These are phyloP conservation scores for Furcasterigmium sp. DNA, from an alignment of 2,329 filamentous ascomycete species.

Conservation along the genomic window DNA sequence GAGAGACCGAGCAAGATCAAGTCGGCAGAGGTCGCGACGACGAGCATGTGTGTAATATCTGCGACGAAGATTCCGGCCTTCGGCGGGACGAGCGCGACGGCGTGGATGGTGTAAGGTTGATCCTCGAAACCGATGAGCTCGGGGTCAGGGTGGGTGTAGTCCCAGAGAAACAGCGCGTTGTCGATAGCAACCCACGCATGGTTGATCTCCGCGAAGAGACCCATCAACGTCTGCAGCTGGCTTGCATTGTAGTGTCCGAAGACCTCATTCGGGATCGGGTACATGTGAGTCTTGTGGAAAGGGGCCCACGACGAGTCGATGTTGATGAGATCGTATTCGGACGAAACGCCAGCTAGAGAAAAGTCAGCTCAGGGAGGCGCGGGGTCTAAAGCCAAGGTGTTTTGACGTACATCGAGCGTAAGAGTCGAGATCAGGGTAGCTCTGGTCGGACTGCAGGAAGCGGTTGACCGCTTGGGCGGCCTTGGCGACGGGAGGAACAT, in stretches of 20 bases:
- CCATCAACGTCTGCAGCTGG: conserved; percentile 88
- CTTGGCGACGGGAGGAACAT: conserved; percentile 66
- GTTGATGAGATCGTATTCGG: conserved; percentile 78
- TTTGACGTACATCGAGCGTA: conserved; percentile 73
- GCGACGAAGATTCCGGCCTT: conserved; percentile 82
- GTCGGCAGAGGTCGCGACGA: conserved; percentile 80
- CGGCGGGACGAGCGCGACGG: conserved; percentile 83
- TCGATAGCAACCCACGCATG: conserved; percentile 96
- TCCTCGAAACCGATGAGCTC: conserved; percentile 91
- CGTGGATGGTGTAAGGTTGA: conserved; percentile 78
- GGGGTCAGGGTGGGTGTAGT: conserved; percentile 89
- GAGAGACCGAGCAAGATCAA: conserved; percentile 84
- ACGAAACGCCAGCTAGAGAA: conserved; percentile 72
- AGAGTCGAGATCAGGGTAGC: conserved; percentile 82
- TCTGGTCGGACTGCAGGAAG: conserved; percentile 68
- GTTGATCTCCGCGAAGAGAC: conserved; percentile 88
- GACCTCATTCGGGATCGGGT: conserved; percentile 85
- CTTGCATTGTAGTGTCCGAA: conserved; percentile 89
- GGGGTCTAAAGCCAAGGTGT: not conserved
- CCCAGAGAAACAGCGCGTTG: conserved; percentile 94
- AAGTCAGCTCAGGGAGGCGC: conserved; percentile 16
- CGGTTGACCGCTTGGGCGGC: conserved; percentile 81
- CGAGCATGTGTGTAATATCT: conserved; percentile 80
- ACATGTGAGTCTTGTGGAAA: conserved; percentile 81
- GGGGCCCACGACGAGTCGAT: conserved; percentile 72